These are phyloP conservation scores for Trametes gibbosa DNA, from an alignment of 768 basidiomycete genomes.

Conservation along the genomic window DNA sequence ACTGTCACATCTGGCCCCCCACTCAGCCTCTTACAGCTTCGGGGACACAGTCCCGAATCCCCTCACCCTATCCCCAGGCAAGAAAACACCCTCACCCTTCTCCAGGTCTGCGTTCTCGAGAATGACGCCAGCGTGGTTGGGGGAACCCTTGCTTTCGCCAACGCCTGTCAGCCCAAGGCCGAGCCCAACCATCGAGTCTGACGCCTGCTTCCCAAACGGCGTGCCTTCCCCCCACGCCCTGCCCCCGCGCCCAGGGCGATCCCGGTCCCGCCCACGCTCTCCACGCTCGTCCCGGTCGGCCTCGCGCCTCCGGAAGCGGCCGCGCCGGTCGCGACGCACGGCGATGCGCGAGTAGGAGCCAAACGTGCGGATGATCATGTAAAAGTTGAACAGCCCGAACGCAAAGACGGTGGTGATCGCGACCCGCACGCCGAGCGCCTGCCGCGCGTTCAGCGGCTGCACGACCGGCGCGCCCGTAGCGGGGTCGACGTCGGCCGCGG, in stretches of 20 bases:
- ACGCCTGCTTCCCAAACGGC: constrained; percentile 11
- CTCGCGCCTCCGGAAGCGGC: constrained; percentile 6
- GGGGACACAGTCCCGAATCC: constrained; percentile 11
- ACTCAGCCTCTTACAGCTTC: constrained; percentile 12
- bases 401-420: constrained; percentile 51
- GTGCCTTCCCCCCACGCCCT: constrained; percentile 14
- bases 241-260: constrained; percentile 1
- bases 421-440: constrained; percentile 52
- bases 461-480: neutral
- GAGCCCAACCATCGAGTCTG: constrained; percentile 19
- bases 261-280: constrained; percentile 14
- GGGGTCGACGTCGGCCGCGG: constrained; percentile 37
- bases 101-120: constrained; percentile 21
- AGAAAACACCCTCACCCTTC: constrained; percentile 19
- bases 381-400: constrained; percentile 61
- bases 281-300: constrained; percentile 4
- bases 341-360: constrained; percentile 45
- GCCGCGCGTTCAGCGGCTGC: constrained; percentile 34
- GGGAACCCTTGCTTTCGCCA: constrained; percentile 7
- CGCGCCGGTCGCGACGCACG: constrained; percentile 10
- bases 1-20: neutral
- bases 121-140: constrained; percentile 10
- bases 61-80: constrained; percentile 15
- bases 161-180: constrained; percentile 22
- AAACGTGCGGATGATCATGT: constrained; percentile 60